Evolutionary conservation across 257 asterid species (phyloP), one percentile per base, ranked within the genome.

Genomic region (Linaria vulgaris): DNA sequence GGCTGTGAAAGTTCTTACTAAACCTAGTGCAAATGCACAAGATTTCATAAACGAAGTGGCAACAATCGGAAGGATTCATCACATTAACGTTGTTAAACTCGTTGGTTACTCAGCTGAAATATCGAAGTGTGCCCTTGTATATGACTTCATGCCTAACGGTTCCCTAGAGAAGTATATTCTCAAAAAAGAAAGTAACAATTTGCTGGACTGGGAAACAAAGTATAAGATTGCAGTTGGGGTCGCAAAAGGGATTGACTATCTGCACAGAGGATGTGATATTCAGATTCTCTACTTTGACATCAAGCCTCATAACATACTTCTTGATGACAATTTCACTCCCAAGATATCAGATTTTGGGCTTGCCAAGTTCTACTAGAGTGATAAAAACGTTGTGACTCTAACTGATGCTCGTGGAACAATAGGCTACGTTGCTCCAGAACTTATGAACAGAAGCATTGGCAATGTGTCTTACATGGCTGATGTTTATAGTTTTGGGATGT

Each of bases 31-130:
- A 13, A 21, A 25, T 1, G 76, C 67, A 0, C 74, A 66, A 46
- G 85, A 79, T 46, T 76, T 79, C 61, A 66, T 70, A 16, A 79
- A 73, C 46, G 79, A 79, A 50, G 78, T 76, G 9, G 68, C 77
- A 9, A 73, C 79, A 3, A 63, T 69, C 11, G 64, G 71, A 19
- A 67, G 50, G 49, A 56, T 67, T 56, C 64, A 67, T 17, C 64
- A 67, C 11, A 46, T 67, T 12, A 67, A 67, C 19, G 64, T 67
- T 13, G 71, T 67, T 17, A 66, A 30, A 22, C 71, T 67, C 9
- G 65, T 67, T n/a, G 72, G 72, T 9, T 67, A 49, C n/a, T 57
- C 43, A 46, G 66, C 60, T 1, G 72, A 60, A 31, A 37, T 44
- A 47, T 48, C 64, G 1, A 67, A 37, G 7, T 51, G 66, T 2